Evolutionary conservation across 805 yeast genomes (phyloP), one percentile per base, ranked within the genome.

Genomic region (Priceomyces haplophilus): DNA sequence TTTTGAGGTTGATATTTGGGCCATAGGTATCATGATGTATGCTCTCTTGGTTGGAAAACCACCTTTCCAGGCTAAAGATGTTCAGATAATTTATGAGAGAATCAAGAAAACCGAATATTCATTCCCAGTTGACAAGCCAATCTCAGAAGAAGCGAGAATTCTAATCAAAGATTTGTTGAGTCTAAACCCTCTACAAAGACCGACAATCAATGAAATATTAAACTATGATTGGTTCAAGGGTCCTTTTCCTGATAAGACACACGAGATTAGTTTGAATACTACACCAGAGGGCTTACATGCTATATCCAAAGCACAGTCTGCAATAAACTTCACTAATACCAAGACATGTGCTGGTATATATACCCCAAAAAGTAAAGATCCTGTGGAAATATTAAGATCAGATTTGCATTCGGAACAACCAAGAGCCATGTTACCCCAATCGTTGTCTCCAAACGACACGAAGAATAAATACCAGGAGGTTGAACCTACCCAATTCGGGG

Each of bases 31-130:
- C 45, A 93, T 93, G 88, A 76, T 93, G 73, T 93, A 83, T 59
- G 97, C 99, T 7, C 76, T 93, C 65, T 72, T 93, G 39, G 75
- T 85, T 45, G 98, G 98, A 29, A 89, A 88, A 62, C 99, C 99
- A 11, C 99, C 99, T 1, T 93, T 93, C 70, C 99, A 93, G 68
- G 88, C 96, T 29, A 88, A 88, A 58, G 97, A 90, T 61, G 97
- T 93, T 36, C 83, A 88, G 54, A 80, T 84, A 43, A 93, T 93
- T 51, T 93, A 93, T 66, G 95, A 88, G 58, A 79, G 96, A 67
- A 93, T 93, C 61, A 88, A 89, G 63, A 74, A 76, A 44, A 83
- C 84, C 45, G 95, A 88, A 47, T 88, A 81, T 60, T 64, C 67
- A 30, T 91, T 90, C 64, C 99, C 98, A 15, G 71, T 68, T 15